These are phyloP conservation scores for Daldinia grandis DNA, from an alignment of 495 filamentous ascomycete genomes.

Conservation along the genomic window DNA sequence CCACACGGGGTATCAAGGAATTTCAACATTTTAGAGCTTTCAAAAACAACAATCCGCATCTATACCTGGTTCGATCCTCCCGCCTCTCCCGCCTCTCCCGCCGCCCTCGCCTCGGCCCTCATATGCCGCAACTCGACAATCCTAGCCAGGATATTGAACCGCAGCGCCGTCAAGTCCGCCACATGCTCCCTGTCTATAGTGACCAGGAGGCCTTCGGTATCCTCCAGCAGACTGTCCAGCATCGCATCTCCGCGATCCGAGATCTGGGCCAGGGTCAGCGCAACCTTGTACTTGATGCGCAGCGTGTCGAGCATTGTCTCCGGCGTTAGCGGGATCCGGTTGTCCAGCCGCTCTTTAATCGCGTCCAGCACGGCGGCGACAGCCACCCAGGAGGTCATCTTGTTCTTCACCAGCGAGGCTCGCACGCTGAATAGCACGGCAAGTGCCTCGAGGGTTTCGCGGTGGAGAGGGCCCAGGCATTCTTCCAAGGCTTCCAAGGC, in stretches of 20 bases:
- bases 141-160: neutral
- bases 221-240: neutral
- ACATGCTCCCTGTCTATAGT: neutral
- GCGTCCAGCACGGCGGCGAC: neutral
- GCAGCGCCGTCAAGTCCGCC: neutral
- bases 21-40: neutral
- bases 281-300: constrained; percentile 11
- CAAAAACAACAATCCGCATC: neutral
- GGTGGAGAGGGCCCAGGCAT: neutral
- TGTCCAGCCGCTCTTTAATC: neutral
- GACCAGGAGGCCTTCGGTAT: neutral
- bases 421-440: constrained; percentile 9
- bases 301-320: neutral
- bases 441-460: constrained; percentile 14
- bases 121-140: neutral
- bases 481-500: constrained; percentile 12
- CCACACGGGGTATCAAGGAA: neutral
- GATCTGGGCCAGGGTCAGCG: neutral
- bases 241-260: neutral
- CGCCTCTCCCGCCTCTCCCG: neutral
- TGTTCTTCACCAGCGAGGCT: neutral
- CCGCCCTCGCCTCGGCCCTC: neutral
- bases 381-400: neutral
- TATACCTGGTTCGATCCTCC: neutral
- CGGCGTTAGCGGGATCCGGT: neutral